A percentile compares a stretch with the other conserved stretches of the same genome.
These are phyloP conservation scores for Alternaria tenuissima DNA, from an alignment of 2,329 filamentous ascomycete genomes.

Conservation along the genomic window DNA sequence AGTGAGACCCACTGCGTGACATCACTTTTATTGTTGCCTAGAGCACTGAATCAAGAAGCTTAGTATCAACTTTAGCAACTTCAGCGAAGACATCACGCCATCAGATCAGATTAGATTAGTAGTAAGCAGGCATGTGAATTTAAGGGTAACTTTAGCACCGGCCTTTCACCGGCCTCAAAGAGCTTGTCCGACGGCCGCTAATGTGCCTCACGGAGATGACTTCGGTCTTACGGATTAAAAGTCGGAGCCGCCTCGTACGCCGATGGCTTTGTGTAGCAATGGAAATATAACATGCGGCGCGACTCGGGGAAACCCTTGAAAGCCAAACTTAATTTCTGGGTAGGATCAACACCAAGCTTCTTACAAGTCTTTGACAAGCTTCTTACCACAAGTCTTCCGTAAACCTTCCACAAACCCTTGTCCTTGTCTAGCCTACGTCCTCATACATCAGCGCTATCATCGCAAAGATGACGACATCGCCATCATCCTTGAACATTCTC, in stretches of 20 bases:
- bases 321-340: too few relatives aligned
- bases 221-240: neutral
- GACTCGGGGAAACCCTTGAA: too few relatives aligned
- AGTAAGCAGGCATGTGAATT: neutral
- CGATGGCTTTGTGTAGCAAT: neutral
- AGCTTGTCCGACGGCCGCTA: neutral
- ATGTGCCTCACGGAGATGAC: neutral
- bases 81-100: neutral
- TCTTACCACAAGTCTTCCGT: too few relatives aligned
- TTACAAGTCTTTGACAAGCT: too few relatives aligned
- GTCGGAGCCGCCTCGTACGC: neutral
- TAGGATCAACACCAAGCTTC: too few relatives aligned
- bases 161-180: too few relatives aligned
- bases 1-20: neutral
- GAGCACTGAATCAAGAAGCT: neutral
- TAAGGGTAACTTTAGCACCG: too few relatives aligned
- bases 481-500: constrained; percentile 34
- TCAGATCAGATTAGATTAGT: neutral
- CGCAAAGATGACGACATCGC: neutral
- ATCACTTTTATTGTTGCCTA: neutral
- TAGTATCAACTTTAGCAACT: neutral
- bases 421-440: neutral
- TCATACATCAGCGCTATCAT: neutral
- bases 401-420: too few relatives aligned
- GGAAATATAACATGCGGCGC: neutral